Conservation (phyloP, 164 flowering plant genomes). For the Magnolia officinalis region DNA sequence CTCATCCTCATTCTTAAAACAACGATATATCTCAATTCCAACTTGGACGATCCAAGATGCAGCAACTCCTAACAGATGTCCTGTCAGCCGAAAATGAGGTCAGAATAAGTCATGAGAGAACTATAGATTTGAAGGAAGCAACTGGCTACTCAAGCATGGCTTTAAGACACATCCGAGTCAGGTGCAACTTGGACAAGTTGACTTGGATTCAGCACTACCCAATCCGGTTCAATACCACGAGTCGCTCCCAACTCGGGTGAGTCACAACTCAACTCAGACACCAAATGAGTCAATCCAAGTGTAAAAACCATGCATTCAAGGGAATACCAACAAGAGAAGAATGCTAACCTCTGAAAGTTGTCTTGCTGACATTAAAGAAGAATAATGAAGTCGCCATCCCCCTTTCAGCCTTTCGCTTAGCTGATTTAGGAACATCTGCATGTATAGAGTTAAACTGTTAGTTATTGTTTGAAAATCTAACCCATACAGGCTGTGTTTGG, state of each 20-base stretch:
- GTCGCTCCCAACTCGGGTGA: too few relatives aligned
- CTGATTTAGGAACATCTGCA: slow-evolving; percentile 86
- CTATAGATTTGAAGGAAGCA: background rate
- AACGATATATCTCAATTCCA: slow-evolving; percentile 64
- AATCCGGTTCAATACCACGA: too few relatives aligned
- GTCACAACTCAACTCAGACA: too few relatives aligned
- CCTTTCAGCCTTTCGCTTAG: slow-evolving; percentile 71
- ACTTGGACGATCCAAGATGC: slow-evolving; percentile 90
- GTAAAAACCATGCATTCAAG: background rate
- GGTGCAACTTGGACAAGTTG: too few relatives aligned
- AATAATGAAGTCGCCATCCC: slow-evolving; percentile 53
- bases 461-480: background rate
- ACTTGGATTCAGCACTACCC: too few relatives aligned
- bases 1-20: slow-evolving; percentile 32
- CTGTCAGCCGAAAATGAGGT: slow-evolving; percentile 35
- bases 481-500: too few relatives aligned
- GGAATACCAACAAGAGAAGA: background rate
- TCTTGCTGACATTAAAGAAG: slow-evolving; percentile 59
- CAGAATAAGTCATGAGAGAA: background rate
- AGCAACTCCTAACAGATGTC: slow-evolving; percentile 68
- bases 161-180: too few relatives aligned
- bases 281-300: too few relatives aligned
- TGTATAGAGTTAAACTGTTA: slow-evolving; percentile 12
- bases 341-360: slow-evolving; percentile 75
- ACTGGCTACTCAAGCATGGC: background rate